Base-by-base conservation (phyloP, 352 stramenopile genomes). In the Phytophthora uliginosa region DNA sequence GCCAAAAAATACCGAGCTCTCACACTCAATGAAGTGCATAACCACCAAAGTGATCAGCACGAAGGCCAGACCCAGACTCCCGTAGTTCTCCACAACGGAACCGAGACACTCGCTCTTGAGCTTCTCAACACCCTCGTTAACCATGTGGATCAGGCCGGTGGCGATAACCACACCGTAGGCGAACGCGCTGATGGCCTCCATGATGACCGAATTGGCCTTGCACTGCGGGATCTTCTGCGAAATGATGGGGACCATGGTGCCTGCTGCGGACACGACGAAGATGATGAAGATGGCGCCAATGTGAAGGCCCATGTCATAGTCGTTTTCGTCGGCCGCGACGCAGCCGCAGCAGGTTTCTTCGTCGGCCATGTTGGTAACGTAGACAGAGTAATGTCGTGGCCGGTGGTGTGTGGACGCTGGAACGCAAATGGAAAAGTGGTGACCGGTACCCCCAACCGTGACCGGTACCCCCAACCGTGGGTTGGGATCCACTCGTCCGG, bases 71-170 rank as follows among this genome's bases (percentile, higher is more conserved):
- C 82, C 83, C 7, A 91, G 74, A 22, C 77, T 78, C 26, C 66
- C 77, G 73, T 95, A 95, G 3, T 79, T 24, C 26, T 90, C 77
- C 2, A 88, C 79, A 18, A 93, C 53, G 0, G 64, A 18, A 13
- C 83, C 79, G 7, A 93, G 79, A 28, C 85, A 91, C 57, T 82
- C 77, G n/a, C 91, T 63, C 34, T 76, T 84, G 18, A 95, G 71
- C 56, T 78, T 86, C 54, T 88, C 82, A 24, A 87, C 69, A 18
- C 78, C 85, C 33, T 91, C 84, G 59, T 79, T 89, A 33, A 91
- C 71, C 77, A 93, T 91, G 77, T 95, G 88, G 61, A 95, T 91
- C 38, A 93, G 77, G 34, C 83, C 81, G 20, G 86, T 92, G 55
- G 78, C 68, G 50, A 94, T 78, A 42, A 95, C 83, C 5, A 92